phyloP scores from a whole-genome alignment of 306 rosid species.

The Citrullus colocynthis region DNA sequence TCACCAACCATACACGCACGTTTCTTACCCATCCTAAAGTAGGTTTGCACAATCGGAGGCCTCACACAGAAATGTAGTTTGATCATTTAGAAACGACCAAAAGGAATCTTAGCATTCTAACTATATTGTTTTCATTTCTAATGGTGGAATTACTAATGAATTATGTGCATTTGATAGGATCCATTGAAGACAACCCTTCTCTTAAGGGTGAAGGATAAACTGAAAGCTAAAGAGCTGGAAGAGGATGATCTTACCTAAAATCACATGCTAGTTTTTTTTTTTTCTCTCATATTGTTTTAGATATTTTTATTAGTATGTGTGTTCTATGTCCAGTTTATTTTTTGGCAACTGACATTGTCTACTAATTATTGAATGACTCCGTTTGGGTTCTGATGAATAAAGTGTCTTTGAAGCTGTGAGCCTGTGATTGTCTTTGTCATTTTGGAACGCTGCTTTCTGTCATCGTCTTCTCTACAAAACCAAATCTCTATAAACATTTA shows the following conservation, averaged over 20 bases:
- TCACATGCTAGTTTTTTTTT: neutral
- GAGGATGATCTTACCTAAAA: slow-evolving; percentile 82
- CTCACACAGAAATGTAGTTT: too few species aligned
- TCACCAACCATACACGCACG: too few species aligned
- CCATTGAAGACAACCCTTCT: slow-evolving; percentile 89
- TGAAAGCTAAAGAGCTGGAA: slow-evolving; percentile 90
- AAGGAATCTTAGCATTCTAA: neutral
- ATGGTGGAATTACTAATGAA: neutral
- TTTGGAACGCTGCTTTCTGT: neutral
- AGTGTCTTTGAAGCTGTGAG: neutral
- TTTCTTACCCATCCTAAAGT: too few species aligned
- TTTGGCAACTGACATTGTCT: neutral
- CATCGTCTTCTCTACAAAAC: neutral
- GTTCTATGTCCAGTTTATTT: slow-evolving; percentile 12
- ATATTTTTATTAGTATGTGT: slow-evolving; percentile 24
- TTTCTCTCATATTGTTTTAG: slow-evolving; percentile 9
- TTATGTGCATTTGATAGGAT: slow-evolving; percentile 34
- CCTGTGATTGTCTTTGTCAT: neutral
- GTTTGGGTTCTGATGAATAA: neutral
- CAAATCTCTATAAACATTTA: neutral
- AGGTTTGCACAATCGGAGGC: too few species aligned
- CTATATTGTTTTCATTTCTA: neutral
- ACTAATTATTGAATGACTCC: neutral
- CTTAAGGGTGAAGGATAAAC: slow-evolving; percentile 86
- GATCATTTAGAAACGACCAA: neutral